Base-by-base conservation (phyloP, 2,329 filamentous ascomycete species). In the Neonectria magnoliae region DNA sequence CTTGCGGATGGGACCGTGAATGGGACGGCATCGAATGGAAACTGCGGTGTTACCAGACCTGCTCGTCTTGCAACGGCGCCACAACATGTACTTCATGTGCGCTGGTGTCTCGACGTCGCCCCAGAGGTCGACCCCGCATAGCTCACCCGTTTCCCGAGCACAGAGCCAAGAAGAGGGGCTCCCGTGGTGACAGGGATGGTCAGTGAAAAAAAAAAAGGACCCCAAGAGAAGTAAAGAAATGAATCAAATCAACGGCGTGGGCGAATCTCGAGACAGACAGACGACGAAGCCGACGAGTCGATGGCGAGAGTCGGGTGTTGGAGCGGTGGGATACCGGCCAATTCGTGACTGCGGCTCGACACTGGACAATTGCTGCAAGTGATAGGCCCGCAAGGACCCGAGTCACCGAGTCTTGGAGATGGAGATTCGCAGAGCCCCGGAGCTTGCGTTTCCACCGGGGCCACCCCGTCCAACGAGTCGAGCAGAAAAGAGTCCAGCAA, bases 381-480 rank as follows among this genome's bases (percentile, higher is more conserved):
- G 42, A 55, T 55, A 55, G 55, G 44, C 36, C 61, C 33, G 57
- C 61, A 51, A 7, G 48, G 16, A 22, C 36, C 33, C 57, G 33
- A 50, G 59, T 57, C 59, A 44, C 29, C 48, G 42, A 59, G 27
- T 25, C 25, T 29, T 54, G 48, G 52, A 69, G 60, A 64, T 64
- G 69, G 64, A 69, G 64, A 72, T 71, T 72, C 68, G 58, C 71
- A 62, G 71, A 69, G 68, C 58, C 62, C 64, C 47, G 52, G 65
- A 63, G 57, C 55, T 50, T 56, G 61, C 61, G 59, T 51, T 63
- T 60, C 66, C 60, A 71, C 66, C 60, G 66, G 48, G 60, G 58
- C 66, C 69, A 72, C 69, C 61, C 66, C 51, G 58, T 66, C 70
- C 69, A 73, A 69, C 71, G 62, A 72, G 66, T 54, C 54, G 54